Evolutionary conservation across 139 green algal species (phyloP).

Genomic region (Tetraselmis chui): DNA sequence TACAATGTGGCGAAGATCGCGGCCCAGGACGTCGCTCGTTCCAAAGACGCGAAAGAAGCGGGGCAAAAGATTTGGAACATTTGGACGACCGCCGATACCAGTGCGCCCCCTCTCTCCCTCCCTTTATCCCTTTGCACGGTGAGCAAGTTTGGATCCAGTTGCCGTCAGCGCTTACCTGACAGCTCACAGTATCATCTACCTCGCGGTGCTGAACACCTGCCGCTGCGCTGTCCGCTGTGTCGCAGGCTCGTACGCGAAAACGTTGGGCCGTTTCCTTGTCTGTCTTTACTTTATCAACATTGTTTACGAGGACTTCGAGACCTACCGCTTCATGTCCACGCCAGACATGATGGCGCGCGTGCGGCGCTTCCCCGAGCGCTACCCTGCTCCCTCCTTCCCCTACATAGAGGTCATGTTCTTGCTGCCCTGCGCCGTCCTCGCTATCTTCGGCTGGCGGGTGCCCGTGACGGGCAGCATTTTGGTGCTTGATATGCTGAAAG

Average conservation of each 20-base stretch:
- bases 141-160: no score
- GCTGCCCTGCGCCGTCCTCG: constrained; percentile 32
- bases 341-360: constrained; percentile 10
- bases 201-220: no score
- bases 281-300: constrained; percentile 22
- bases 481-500: constrained; percentile 18
- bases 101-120: no score
- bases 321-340: background rate
- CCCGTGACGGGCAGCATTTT: constrained; percentile 19
- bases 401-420: constrained; percentile 25
- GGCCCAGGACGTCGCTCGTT: constrained; percentile 1
- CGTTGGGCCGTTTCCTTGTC: constrained; percentile 2
- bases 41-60: constrained; percentile 6
- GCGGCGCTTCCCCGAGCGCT: background rate
- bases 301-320: constrained; percentile 1
- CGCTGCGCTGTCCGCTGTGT: no score
- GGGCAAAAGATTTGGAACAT: constrained; percentile 4
- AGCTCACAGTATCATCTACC: no score
- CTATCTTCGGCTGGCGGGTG: constrained; percentile 18
- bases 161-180: no score
- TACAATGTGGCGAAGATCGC: background rate
- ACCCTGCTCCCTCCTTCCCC: constrained; percentile 7
- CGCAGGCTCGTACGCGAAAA: background rate
- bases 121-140: no score
- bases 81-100: background rate